Percentiles rank a stretch among this genome's conserved stretches.
phyloP scores from a whole-genome alignment of 495 filamentous ascomycete genomes.

The Usnea hakonensis region DNA sequence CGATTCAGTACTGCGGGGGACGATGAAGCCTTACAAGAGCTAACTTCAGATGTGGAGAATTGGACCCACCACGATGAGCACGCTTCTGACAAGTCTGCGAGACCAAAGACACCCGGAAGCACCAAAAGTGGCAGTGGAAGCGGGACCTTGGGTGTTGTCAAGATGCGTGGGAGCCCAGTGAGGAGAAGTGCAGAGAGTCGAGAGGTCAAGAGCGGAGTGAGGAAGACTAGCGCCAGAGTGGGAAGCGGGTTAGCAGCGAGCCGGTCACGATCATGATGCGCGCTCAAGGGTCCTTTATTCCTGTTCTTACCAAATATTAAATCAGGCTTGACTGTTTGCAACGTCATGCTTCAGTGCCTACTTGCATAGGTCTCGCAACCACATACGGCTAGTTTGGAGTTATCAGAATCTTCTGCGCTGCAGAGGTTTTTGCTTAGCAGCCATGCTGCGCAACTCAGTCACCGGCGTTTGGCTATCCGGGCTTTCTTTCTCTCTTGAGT shows the following conservation, averaged over 20 bases:
- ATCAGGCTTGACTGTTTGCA: background rate
- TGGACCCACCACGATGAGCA: constrained; percentile 39
- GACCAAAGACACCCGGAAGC: constrained; percentile 59
- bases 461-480: constrained; percentile 13
- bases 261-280: constrained; percentile 22
- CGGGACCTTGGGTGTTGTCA: constrained; percentile 59
- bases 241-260: constrained; percentile 45
- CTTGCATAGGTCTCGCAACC: background rate
- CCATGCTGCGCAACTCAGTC: constrained; percentile 2
- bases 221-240: constrained; percentile 90
- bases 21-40: constrained; percentile 15
- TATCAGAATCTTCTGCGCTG: background rate
- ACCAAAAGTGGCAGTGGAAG: constrained; percentile 54
- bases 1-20: constrained; percentile 44
- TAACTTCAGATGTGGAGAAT: constrained; percentile 27
- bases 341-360: background rate
- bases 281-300: background rate
- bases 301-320: constrained; percentile 1
- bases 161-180: constrained; percentile 61
- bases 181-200: constrained; percentile 49
- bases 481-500: background rate
- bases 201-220: constrained; percentile 55
- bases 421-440: constrained; percentile 10
- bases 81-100: constrained; percentile 42
- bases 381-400: background rate